Evolutionary conservation across 2,329 filamentous ascomycete species (phyloP).

Genomic region (Monilinia aucupariae): DNA sequence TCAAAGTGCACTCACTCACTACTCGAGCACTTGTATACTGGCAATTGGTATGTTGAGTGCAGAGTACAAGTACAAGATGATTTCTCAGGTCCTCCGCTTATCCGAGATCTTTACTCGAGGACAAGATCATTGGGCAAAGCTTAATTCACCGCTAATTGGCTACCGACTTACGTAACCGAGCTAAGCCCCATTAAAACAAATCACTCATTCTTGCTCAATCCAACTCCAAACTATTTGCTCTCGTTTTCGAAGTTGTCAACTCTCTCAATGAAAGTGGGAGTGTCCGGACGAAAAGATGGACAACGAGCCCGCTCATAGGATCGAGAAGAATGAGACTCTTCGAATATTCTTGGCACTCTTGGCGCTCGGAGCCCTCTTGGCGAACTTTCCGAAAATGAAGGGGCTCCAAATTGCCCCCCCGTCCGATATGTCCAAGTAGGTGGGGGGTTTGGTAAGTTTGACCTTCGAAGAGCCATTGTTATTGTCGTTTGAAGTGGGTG

Average conservation of each 20-base stretch:
- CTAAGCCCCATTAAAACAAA: neutral
- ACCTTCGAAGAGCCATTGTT: too few relatives aligned
- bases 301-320: neutral
- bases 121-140: neutral
- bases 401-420: neutral
- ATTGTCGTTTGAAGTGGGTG: too few relatives aligned
- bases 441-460: too few relatives aligned
- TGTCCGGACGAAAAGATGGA: slow-evolving; percentile 19
- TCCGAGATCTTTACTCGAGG: neutral
- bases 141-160: neutral
- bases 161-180: neutral
- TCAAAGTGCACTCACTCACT: neutral
- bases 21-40: too few relatives aligned
- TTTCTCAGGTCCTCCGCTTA: neutral
- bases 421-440: neutral
- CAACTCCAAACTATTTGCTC: neutral
- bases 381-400: neutral
- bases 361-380: too few relatives aligned
- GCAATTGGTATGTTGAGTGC: neutral
- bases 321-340: too few relatives aligned
- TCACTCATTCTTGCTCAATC: slow-evolving; percentile 6
- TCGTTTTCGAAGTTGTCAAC: neutral
- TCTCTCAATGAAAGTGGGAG: slow-evolving; percentile 31
- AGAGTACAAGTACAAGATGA: neutral
- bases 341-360: slow-evolving; percentile 15